Percentiles rank a stretch among this genome's conserved stretches.
Evolutionary conservation across 805 yeast genomes (phyloP).

Genomic region (Candida maltosa): DNA sequence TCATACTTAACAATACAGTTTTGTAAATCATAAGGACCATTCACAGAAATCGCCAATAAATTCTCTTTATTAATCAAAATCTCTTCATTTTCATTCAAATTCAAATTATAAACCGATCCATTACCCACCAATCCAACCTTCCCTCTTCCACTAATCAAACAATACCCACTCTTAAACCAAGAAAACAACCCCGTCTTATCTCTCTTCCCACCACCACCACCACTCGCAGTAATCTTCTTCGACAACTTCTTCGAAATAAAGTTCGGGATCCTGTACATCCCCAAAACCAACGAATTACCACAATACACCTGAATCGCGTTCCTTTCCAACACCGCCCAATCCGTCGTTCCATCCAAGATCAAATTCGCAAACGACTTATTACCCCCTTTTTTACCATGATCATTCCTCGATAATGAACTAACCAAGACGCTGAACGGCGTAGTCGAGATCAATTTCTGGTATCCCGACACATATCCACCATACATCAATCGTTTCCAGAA

Average conservation of each 20-base stretch:
- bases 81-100: constrained; percentile 44
- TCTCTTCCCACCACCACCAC: constrained; percentile 17
- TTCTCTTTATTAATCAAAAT: constrained; percentile 44
- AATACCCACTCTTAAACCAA: constrained; percentile 39
- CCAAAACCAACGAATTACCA: constrained; percentile 49
- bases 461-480: constrained; percentile 44
- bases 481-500: constrained; percentile 41
- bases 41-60: constrained; percentile 49
- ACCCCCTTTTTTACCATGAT: constrained; percentile 14
- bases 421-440: constrained; percentile 44
- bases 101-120: constrained; percentile 51
- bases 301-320: constrained; percentile 48
- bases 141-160: constrained; percentile 56
- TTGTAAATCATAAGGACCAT: constrained; percentile 44
- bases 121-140: constrained; percentile 50
- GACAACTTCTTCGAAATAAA: constrained; percentile 32
- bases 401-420: constrained; percentile 29
- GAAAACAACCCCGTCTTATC: constrained; percentile 39
- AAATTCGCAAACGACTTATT: constrained; percentile 43
- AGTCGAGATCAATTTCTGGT: constrained; percentile 47
- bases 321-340: constrained; percentile 57
- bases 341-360: constrained; percentile 54
- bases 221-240: constrained; percentile 11
- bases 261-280: constrained; percentile 36
- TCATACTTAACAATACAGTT: constrained; percentile 32